Evolutionary conservation across 2,329 filamentous ascomycete genomes (phyloP).

Genomic region (Epichloe gansuensis): DNA sequence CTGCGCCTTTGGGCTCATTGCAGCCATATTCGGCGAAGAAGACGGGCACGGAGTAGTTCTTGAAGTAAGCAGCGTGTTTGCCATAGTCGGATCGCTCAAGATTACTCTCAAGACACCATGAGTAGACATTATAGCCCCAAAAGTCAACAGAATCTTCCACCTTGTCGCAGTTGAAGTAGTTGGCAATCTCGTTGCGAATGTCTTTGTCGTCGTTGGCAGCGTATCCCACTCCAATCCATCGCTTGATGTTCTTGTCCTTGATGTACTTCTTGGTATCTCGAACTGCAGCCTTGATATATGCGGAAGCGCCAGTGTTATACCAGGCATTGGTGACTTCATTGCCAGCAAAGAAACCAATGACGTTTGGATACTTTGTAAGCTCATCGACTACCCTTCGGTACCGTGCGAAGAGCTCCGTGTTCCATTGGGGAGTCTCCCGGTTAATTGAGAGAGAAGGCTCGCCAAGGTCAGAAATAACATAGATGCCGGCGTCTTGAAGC

Average conservation of each 20-base stretch:
- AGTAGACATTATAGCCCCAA: constrained; percentile 99
- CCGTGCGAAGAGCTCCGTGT: constrained; percentile 60
- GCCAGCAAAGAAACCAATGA: constrained; percentile 94
- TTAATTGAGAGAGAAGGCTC: constrained; percentile 76
- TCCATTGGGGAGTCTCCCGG: constrained; percentile 67
- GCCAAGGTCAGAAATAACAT: constrained; percentile 82
- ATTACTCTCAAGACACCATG: constrained; percentile 84
- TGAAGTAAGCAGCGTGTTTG: constrained; percentile 73
- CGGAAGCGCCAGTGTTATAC: constrained; percentile 81
- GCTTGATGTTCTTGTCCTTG: constrained; percentile 66
- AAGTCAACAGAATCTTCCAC: constrained; percentile 66
- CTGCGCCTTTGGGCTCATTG: constrained; percentile 48
- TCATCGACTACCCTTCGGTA: constrained; percentile 78
- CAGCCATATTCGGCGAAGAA: constrained; percentile 99
- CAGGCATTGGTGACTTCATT: constrained; percentile 89
- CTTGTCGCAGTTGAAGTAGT: constrained; percentile 87
- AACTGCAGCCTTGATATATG: constrained; percentile 94
- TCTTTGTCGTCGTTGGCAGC: constrained; percentile 84
- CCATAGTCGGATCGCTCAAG: constrained; percentile 69
- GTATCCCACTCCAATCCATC: constrained; percentile 80
- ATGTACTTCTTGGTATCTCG: constrained; percentile 93
- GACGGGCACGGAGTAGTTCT: constrained; percentile 78
- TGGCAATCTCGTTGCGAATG: constrained; percentile 68
- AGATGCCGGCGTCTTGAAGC: constrained; percentile 77
- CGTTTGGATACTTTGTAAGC: constrained; percentile 73